Evolutionary conservation across 108 stramenopile species (phyloP).

Genomic region (Skeletonema marinoi): DNA sequence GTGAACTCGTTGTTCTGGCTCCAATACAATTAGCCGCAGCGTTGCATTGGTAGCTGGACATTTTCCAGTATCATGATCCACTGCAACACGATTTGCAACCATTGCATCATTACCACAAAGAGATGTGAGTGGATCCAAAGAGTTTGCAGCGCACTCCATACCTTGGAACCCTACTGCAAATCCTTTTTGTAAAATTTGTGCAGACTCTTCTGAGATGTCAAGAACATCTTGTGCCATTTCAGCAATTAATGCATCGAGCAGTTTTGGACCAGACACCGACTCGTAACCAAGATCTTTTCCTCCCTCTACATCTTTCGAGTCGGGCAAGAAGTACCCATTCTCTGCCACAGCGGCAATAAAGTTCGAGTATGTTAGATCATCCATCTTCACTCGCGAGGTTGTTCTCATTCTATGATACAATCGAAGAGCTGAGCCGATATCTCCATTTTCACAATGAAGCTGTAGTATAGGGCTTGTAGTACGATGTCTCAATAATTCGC

Average conservation of each 20-base stretch:
- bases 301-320: conserved; percentile 38
- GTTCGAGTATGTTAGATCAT: conserved; percentile 40
- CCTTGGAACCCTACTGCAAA: conserved; percentile 44
- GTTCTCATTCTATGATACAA: conserved; percentile 50
- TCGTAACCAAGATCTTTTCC: conserved; percentile 44
- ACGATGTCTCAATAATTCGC: conserved; percentile 36
- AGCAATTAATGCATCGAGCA: conserved; percentile 36
- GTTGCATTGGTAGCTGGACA: conserved; percentile 51
- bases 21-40: conserved; percentile 47
- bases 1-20: conserved; percentile 36
- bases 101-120: conserved; percentile 16
- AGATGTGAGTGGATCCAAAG: conserved; percentile 6
- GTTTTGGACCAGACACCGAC: conserved; percentile 25
- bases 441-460: conserved; percentile 52
- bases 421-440: conserved; percentile 43
- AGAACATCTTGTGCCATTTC: conserved; percentile 57
- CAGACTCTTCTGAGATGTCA: conserved; percentile 51
- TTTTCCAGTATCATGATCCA: conserved; percentile 38
- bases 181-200: conserved; percentile 23
- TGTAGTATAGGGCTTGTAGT: conserved; percentile 50
- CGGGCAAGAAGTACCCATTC: conserved; percentile 40
- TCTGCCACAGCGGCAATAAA: conserved; percentile 48
- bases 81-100: conserved; percentile 40
- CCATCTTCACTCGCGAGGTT: conserved; percentile 47
- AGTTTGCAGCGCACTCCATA: conserved; percentile 15